Conservation (phyloP, 371 early-diverging fungal genomes). For the Amoeboaphelidium protococcarum region DNA sequence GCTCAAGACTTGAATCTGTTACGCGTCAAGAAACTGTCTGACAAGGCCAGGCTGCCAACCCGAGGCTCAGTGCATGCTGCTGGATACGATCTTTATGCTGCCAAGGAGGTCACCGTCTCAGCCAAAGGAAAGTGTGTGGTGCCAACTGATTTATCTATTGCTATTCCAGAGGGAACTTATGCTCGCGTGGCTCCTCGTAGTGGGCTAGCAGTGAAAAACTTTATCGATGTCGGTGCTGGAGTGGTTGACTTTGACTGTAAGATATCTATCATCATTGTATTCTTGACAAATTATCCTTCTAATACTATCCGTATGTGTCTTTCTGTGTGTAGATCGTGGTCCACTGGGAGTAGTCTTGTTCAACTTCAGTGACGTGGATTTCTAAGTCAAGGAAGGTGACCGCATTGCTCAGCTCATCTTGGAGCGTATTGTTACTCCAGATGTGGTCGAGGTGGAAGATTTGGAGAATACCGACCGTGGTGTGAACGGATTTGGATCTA, state of each 20-base stretch:
- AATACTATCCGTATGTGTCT: too few relatives aligned
- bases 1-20: constrained; percentile 3
- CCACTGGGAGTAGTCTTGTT: constrained; percentile 32
- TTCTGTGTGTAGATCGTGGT: too few relatives aligned
- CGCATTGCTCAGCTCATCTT: constrained; percentile 90
- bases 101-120: constrained; percentile 33
- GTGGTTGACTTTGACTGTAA: constrained; percentile 92
- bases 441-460: constrained; percentile 42
- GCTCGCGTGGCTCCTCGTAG: constrained; percentile 86
- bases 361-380: constrained; percentile 58
- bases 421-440: constrained; percentile 54
- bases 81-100: constrained; percentile 78
- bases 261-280: too few relatives aligned
- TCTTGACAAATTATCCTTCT: too few relatives aligned
- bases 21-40: constrained; percentile 15
- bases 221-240: constrained; percentile 81
- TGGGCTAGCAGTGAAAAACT: constrained; percentile 71
- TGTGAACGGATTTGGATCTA: constrained; percentile 72
- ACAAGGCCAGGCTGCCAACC: constrained; percentile 43
- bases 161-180: constrained; percentile 60
- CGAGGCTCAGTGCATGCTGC: constrained; percentile 59
- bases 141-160: constrained; percentile 51
- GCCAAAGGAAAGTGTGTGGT: constrained; percentile 41
- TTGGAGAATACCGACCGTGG: constrained; percentile 54
- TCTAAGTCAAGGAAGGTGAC: constrained; percentile 58